A percentile compares a stretch with the other conserved stretches of the same genome.
Conservation (phyloP, 768 basidiomycete genomes). For the Suillus americanus region DNA sequence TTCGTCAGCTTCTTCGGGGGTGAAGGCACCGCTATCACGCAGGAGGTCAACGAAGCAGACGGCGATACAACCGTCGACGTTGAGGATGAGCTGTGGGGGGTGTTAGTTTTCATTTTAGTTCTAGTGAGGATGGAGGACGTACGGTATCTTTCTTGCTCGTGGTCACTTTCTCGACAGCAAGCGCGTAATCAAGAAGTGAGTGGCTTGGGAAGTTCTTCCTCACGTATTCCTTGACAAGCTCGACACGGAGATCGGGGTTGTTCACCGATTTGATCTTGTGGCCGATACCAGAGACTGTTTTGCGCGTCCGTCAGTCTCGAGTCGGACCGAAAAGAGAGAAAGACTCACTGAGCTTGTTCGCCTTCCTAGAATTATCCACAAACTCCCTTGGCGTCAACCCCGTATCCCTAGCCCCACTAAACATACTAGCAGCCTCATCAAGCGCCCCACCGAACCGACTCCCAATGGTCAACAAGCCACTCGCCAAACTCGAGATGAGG, state of each 20-base stretch:
- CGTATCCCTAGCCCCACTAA: conserved; percentile 86
- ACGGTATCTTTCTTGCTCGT: conserved; percentile 97
- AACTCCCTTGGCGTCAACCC: conserved; percentile 97
- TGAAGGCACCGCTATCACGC: conserved; percentile 91
- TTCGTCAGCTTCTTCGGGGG: conserved; percentile 93
- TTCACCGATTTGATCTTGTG: conserved; percentile 99
- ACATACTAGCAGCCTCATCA: conserved; percentile 96
- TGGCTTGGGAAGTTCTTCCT: conserved; percentile 95
- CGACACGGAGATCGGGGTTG: conserved; percentile 91
- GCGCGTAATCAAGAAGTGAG: conserved; percentile 89
- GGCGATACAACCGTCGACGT: conserved; percentile 95
- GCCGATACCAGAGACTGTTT: conserved; percentile 89
- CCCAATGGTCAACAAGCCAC: conserved; percentile 94
- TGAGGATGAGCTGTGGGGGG: conserved; percentile 73
- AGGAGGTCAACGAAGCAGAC: conserved; percentile 96
- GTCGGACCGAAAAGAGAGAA: too few species aligned
- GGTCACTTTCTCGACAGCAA: conserved; percentile 97
- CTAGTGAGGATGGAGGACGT: not conserved
- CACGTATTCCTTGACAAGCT: conserved; percentile 95
- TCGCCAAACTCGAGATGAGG: conserved; percentile 56
- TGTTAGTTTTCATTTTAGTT: not conserved
- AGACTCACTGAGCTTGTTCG: conserved; percentile 88
- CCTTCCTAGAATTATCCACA: conserved; percentile 90
- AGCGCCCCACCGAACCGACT: conserved; percentile 98
- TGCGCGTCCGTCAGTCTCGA: not conserved